Base-by-base conservation (phyloP, 345 rosid genomes). In the Microthlaspi erraticum region DNA sequence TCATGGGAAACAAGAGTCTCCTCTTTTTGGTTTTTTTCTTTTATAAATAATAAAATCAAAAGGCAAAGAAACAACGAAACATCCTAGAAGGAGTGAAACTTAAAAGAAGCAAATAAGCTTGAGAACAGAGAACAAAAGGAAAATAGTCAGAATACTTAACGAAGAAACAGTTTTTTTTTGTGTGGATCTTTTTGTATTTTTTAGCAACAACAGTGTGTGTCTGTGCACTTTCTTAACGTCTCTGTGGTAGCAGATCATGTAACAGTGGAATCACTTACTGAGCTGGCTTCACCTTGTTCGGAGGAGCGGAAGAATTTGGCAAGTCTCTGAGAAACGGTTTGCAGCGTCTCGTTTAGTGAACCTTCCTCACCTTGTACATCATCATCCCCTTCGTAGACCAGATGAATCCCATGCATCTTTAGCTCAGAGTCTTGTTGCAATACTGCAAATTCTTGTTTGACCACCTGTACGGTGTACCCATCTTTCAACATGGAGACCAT, bases 311-410 rank as follows among this genome's bases (percentile, higher is more conserved):
- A 75, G 20, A 75, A 75, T 14, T 63, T 69, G 60, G 71, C 75
- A 56, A 76, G 79, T 50, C 63, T 76, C 71, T 76, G 71, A 17
- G 75, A 76, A 14, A 69, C 48, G 0, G 75, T 63, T 13, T 0
- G 10, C 1, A 62, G 45, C 48, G 53, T n/a, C 65, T 62, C 75
- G 19, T 17, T 31, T 50, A 75, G 6, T 0, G 0, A 0, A 17
- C 32, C 0, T 75, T 75, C 75, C 1, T 69, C 5, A 19, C 39
- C 75, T 54, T 8, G 0, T 0, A 61, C 26, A 62, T 68, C 79
- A 69, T 75, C 75, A 69, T 68, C 79, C 18, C 65, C 79, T 0
- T 75, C 66, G 10, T 75, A 75, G 63, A 69, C 75, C 7, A 75
- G 38, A 55, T 75, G 54, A 12, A 69, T 69, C 23, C 79, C 75